Percentiles rank a stretch among this genome's conserved stretches.
Evolutionary conservation across 228 moss, liverwort and hornwort genomes (phyloP).

Genomic region (Sphagnum fallax): DNA sequence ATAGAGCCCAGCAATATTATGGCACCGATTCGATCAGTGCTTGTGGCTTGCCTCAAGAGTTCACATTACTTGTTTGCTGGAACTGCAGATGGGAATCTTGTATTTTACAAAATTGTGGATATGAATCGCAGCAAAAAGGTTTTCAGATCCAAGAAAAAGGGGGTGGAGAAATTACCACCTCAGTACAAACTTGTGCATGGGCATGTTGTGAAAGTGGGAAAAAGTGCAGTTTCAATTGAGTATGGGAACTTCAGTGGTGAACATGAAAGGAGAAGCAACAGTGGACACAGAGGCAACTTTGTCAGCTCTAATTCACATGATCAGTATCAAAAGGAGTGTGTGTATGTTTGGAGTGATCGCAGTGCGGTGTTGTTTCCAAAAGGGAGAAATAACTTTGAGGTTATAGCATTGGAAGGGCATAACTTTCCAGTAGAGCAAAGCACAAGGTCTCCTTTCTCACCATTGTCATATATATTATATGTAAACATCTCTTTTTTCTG

Average conservation of each 20-base stretch:
- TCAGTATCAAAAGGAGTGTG: conserved; percentile 20
- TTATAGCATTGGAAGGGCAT: conserved; percentile 25
- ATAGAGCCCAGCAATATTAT: conserved; percentile 30
- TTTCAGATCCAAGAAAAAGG: conserved; percentile 3
- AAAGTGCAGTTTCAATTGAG: conserved; percentile 41
- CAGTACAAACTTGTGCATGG: conserved; percentile 35
- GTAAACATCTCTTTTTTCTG: no score
- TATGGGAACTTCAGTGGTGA: conserved; percentile 57
- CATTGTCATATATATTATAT: background rate
- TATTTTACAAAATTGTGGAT: conserved; percentile 36
- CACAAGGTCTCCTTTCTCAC: conserved; percentile 20
- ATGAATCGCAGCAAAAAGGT: background rate
- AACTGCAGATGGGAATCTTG: conserved; percentile 56
- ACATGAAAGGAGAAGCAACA: conserved; percentile 4
- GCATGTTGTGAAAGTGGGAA: conserved; percentile 39
- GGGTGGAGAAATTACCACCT: conserved; percentile 16
- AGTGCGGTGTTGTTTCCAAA: conserved; percentile 42
- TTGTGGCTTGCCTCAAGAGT: conserved; percentile 40
- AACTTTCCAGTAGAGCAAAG: conserved; percentile 25
- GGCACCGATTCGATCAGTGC: conserved; percentile 48
- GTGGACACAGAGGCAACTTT: conserved; percentile 9
- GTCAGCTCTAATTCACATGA: conserved; percentile 11
- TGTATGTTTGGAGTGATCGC: conserved; percentile 73
- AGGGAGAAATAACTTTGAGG: conserved; percentile 37
- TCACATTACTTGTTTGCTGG: conserved; percentile 51